Evolutionary conservation across 108 stramenopile species (phyloP).

Genomic region (Poteriospumella lacustris): DNA sequence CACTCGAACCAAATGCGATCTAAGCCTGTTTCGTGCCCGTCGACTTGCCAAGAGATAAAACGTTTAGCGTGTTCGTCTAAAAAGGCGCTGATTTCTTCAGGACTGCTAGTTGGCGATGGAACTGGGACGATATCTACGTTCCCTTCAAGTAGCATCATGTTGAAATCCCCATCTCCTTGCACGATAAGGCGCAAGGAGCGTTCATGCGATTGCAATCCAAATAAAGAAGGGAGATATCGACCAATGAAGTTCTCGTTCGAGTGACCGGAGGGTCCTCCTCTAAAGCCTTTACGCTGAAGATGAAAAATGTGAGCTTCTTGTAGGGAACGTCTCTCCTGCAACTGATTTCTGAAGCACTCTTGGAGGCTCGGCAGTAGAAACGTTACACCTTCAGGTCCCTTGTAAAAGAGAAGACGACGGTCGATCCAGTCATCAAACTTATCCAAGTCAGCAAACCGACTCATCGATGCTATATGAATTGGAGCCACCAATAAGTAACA

Average conservation of each 20-base stretch:
- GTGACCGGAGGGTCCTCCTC: not conserved
- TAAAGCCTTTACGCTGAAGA: not conserved
- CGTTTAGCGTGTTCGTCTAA: not conserved
- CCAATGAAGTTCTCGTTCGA: not conserved
- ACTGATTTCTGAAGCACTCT: not conserved
- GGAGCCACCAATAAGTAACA: not conserved
- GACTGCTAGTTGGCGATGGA: no score
- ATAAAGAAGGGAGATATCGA: not conserved
- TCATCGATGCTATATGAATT: not conserved
- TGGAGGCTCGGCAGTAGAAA: not conserved
- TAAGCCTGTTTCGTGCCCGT: not conserved
- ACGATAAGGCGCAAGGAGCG: not conserved
- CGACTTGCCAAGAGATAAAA: not conserved
- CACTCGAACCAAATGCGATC: slow-evolving; percentile 15
- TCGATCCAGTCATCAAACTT: slow-evolving; percentile 5
- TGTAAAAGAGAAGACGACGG: not conserved
- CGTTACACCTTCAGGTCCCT: not conserved
- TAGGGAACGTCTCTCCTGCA: not conserved
- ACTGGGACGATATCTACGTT: not conserved
- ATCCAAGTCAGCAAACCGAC: not conserved
- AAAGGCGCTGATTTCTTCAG: not conserved
- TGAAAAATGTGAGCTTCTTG: not conserved
- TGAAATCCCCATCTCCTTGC: not conserved
- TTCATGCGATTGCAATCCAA: not conserved
- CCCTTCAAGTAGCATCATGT: not conserved